A percentile compares a stretch with the other conserved stretches of the same genome.
Evolutionary conservation across 164 flowering plant species (phyloP).

Genomic region (Saururus chinensis): DNA sequence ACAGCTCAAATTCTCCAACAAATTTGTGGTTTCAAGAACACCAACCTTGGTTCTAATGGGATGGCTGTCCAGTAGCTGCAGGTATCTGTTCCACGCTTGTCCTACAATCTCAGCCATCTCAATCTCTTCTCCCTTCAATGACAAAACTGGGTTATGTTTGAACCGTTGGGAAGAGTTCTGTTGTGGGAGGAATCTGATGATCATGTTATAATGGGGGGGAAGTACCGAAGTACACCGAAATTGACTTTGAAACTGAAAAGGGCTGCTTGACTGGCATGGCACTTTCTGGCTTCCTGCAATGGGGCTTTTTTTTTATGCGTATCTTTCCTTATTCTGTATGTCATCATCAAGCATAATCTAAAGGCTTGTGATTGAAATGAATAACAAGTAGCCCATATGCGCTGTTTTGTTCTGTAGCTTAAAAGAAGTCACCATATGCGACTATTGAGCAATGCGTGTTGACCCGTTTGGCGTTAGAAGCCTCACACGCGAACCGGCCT

Average conservation of each 20-base stretch:
- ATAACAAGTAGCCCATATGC: too few relatives aligned
- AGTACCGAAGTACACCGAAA: background rate
- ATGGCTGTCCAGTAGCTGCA: constrained; percentile 47
- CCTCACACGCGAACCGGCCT: too few relatives aligned
- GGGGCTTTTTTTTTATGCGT: background rate
- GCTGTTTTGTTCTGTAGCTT: too few relatives aligned
- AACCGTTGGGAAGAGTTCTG: background rate
- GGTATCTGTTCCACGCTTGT: constrained; percentile 50
- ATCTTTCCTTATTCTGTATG: background rate
- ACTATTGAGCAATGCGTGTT: too few relatives aligned
- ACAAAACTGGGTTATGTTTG: background rate
- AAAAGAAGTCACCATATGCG: too few relatives aligned
- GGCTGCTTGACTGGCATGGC: background rate
- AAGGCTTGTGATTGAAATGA: too few relatives aligned
- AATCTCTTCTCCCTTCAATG: background rate
- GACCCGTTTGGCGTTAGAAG: too few relatives aligned
- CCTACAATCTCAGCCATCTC: constrained; percentile 46
- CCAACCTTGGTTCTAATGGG: constrained; percentile 73
- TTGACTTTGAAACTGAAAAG: background rate
- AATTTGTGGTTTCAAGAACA: background rate
- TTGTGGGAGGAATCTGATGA: background rate
- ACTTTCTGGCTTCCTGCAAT: too few relatives aligned
- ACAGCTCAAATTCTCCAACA: background rate
- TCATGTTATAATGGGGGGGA: background rate
- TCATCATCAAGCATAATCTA: too few relatives aligned